Percentiles rank a stretch among this genome's conserved stretches.
Evolutionary conservation across 2,329 filamentous ascomycete species (phyloP).

Genomic region (Claviceps arundinis): DNA sequence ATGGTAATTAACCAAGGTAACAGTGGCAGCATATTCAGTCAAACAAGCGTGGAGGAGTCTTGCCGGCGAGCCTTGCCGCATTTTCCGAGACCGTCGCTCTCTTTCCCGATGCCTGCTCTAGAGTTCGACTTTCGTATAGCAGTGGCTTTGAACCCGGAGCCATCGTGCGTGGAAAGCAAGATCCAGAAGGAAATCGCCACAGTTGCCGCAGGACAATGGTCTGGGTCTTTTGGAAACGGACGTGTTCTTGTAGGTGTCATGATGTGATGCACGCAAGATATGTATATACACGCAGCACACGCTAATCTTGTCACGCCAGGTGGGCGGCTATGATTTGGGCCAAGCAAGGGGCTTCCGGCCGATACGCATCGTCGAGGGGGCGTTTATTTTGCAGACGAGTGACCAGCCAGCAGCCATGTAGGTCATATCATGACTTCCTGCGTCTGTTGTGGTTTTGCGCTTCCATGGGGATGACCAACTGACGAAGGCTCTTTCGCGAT

Average conservation of each 20-base stretch:
- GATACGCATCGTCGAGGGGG: conserved; percentile 32
- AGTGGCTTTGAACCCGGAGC: conserved; percentile 29
- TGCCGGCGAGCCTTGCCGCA: conserved; percentile 25
- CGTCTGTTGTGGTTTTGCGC: neutral
- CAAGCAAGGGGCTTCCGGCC: conserved; percentile 27
- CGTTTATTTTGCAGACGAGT: conserved; percentile 33
- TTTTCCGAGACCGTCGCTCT: conserved; percentile 28
- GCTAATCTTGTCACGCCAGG: conserved; percentile 12
- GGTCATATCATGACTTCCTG: conserved; percentile 9
- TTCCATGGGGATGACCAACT: neutral
- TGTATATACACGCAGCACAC: too few species aligned
- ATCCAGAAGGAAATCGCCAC: conserved; percentile 36
- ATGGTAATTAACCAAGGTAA: neutral
- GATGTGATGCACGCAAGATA: neutral
- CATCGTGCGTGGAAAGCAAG: conserved; percentile 28
- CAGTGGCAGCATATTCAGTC: conserved; percentile 5
- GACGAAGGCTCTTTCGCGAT: neutral
- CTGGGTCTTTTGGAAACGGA: conserved; percentile 34
- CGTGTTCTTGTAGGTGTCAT: conserved; percentile 28
- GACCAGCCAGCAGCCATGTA: conserved; percentile 33
- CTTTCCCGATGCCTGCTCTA: conserved; percentile 31
- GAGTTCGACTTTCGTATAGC: conserved; percentile 38
- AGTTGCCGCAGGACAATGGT: conserved; percentile 33
- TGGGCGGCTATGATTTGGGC: conserved; percentile 29
- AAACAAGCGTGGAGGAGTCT: conserved; percentile 23